phyloP scores from a whole-genome alignment of 148 eudicot species.

The Rhododendron griersonianum region DNA sequence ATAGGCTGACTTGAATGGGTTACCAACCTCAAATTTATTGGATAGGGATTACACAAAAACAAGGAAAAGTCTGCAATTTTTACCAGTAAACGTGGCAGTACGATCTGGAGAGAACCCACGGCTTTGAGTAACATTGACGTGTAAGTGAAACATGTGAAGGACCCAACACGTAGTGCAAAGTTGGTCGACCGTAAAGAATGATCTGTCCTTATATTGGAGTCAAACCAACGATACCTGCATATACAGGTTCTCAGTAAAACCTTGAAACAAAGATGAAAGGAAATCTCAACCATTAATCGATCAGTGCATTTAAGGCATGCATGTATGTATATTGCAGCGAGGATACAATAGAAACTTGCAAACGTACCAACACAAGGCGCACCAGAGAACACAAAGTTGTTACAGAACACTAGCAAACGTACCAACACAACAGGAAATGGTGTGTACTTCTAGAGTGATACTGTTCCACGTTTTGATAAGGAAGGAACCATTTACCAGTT shows the following conservation, averaged over 20 bases:
- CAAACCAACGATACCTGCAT: conserved; percentile 11
- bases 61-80: background rate
- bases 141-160: background rate
- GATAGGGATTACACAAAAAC: background rate
- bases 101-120: background rate
- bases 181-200: background rate
- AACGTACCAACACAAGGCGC: background rate
- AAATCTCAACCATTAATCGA: background rate
- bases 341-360: background rate
- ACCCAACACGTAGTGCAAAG: background rate
- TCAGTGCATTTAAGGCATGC: background rate
- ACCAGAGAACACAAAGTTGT: background rate
- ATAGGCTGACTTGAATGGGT: background rate
- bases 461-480: background rate
- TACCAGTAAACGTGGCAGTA: background rate
- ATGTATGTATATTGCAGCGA: background rate
- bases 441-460: background rate
- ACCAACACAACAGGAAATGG: background rate
- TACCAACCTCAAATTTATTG: background rate
- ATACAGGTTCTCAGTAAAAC: background rate
- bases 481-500: background rate
- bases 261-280: background rate
- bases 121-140: conserved; percentile 8
- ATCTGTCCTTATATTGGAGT: conserved; percentile 8
- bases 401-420: background rate